Base-by-base conservation (phyloP, 2,329 filamentous ascomycete genomes). In the Aspergillus pseudoviridinutans region DNA sequence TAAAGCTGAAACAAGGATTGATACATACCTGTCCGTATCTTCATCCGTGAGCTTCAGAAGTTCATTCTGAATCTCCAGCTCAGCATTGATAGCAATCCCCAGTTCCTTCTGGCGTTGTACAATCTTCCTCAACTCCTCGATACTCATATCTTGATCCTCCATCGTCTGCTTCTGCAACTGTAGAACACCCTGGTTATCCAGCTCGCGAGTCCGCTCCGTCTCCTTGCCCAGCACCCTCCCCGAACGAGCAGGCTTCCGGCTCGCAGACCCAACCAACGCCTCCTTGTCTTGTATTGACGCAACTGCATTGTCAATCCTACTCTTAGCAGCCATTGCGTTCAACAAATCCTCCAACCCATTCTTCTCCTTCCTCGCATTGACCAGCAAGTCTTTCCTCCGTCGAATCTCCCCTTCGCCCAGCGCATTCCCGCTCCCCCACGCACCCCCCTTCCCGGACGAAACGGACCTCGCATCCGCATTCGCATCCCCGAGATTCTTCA, bases 141-240 rank as follows among this genome's bases (percentile, higher is more conserved):
- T 78, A 66, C 84, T 83, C 64, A 81, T 72, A 59, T 87, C 85
- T 65, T 88, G 85, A 51, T 85, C 81, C 49, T 78, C 68, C 74
- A 88, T 87, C 56, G 85, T 80, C 64, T 86, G 82, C 62, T 81
- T 78, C 71, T 87, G 85, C 59, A 87, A 67, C 69, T 87, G 84
- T 63, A 88, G 61, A 14, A 88, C 82, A 0, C 85, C 85, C n/a
- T 81, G 74, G 60, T 88, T 87, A 68, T 87, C 85, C 60, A 87
- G 67, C 64, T 87, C 84, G 12, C 85, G 74, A 9, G 85, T 87
- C 42, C 80, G 77, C 60, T 84, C 82, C 0, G 85, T 88, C 72
- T 88, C 85, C 50, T 78, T 78, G 64, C 78, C 66, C 69, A 83
- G 49, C 64, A 84, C 61, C 61, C 83, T 56, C 71, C 84, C 64